phyloP scores from a whole-genome alignment of 768 basidiomycete species.

The Galerina marginata region DNA sequence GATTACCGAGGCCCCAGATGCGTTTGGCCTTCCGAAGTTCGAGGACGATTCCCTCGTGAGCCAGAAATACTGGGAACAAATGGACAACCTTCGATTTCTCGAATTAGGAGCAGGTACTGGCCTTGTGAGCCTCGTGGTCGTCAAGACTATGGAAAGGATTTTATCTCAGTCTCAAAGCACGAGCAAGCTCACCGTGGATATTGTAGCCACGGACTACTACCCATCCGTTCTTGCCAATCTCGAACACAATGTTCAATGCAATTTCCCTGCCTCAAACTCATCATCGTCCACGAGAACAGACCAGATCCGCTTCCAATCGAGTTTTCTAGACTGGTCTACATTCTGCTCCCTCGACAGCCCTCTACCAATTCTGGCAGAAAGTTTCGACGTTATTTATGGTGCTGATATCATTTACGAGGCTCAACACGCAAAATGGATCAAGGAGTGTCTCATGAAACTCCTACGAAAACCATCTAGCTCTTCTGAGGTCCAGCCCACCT shows the following conservation, averaged over 20 bases:
- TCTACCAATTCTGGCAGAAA: conserved; percentile 32
- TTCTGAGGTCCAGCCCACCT: conserved; percentile 35
- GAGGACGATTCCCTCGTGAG: too few species aligned
- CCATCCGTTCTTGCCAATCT: conserved; percentile 76
- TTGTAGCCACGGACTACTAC: conserved; percentile 83
- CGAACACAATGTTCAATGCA: conserved; percentile 57
- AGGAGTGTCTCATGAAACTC: conserved; percentile 55
- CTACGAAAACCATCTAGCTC: conserved; percentile 41
- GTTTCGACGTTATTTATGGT: conserved; percentile 76
- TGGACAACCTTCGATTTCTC: conserved; percentile 50
- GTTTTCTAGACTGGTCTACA: conserved; percentile 66
- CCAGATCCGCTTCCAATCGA: conserved; percentile 26
- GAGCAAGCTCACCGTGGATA: conserved; percentile 21
- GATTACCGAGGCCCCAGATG: conserved; percentile 49
- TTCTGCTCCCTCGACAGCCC: conserved; percentile 26
- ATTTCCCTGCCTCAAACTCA: conserved; percentile 43
- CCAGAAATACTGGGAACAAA: neutral
- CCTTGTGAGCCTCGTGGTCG: conserved; percentile 68
- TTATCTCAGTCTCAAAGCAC: neutral
- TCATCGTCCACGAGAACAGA: neutral
- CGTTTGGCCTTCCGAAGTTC: conserved; percentile 44
- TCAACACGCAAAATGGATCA: conserved; percentile 74
- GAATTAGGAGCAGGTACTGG: conserved; percentile 90
- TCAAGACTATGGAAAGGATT: conserved; percentile 45
- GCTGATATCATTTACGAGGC: conserved; percentile 87